Base-by-base conservation (phyloP, 176 grass and related monocot species). In the Phragmites australis region DNA sequence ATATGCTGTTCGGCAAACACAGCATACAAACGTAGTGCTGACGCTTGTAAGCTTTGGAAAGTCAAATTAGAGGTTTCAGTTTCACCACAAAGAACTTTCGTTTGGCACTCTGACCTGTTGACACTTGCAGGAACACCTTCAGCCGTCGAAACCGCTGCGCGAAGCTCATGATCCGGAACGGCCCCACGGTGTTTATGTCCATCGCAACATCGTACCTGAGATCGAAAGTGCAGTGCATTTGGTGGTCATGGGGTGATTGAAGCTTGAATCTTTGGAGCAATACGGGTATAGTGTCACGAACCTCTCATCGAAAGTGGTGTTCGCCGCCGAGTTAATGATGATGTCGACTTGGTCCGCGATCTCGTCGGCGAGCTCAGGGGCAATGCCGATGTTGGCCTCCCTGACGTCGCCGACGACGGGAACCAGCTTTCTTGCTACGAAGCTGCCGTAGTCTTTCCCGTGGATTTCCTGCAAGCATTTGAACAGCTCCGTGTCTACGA, bases 221-320 rank as follows among this genome's bases (percentile, higher is more conserved):
- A 87, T 46, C 25, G 23, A 8, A 43, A 57, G 0, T 21, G 6
- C 39, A 37, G 0, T 18, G 15, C 8, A 27, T 19, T 16, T 5
- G 23, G 13, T 25, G 13, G 31, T 19, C 64, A 39, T 3, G 45
- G 16, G 34, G 9, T n/a, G 56, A 46, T 52, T 8, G 29, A 80
- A 70, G 45, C 6, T 14, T 4, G 70, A 14, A 45, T 43, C 11
- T 34, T 55, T 44, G 54, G 50, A 55, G n/a, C 10, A 42, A 29
- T 8, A 39, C 3, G 19, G 17, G 49, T 44, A 18, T 19, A 22
- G 34, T 13, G 63, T 49, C 7, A 70, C 51, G 39, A 82, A 97
- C 94, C 95, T 87, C 92, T 97, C 95, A 68, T 97, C 92, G 57
- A 97, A 97, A n/a, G 92, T 92, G 76, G 92, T 94, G 50, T 91